Evolutionary conservation across 306 rosid species (phyloP).

Genomic region (Lathyrus sativus): DNA sequence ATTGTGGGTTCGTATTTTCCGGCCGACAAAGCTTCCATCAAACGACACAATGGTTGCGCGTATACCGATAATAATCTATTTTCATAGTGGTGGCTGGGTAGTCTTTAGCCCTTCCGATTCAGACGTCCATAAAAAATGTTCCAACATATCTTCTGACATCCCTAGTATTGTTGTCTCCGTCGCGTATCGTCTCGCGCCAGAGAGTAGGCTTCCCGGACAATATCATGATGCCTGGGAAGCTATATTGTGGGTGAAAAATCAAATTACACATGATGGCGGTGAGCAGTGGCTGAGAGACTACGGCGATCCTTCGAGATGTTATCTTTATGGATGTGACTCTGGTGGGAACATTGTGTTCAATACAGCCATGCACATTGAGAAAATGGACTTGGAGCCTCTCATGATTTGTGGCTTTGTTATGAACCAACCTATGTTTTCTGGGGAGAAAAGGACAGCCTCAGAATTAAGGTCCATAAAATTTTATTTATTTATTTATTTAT

Average conservation of each 20-base stretch:
- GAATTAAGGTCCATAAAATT: conserved; percentile 41
- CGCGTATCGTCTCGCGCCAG: conserved; percentile 51
- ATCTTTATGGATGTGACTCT: conserved; percentile 52
- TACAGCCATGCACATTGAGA: conserved; percentile 12
- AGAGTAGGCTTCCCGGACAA: conserved; percentile 51
- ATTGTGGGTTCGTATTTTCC: conserved; percentile 50
- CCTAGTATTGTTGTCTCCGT: conserved; percentile 57
- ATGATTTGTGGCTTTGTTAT: conserved; percentile 55
- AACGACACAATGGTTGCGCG: conserved; percentile 57
- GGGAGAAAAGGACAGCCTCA: conserved; percentile 51
- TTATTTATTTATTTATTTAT: neutral
- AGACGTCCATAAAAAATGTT: conserved; percentile 29
- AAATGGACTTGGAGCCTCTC: conserved; percentile 41
- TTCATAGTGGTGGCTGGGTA: conserved; percentile 62
- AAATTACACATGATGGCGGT: conserved; percentile 37
- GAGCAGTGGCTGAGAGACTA: conserved; percentile 65
- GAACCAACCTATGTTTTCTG: conserved; percentile 82
- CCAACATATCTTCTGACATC: conserved; percentile 29
- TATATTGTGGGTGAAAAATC: conserved; percentile 51
- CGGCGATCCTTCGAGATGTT: conserved; percentile 66
- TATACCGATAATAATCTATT: conserved; percentile 53
- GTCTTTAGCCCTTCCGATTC: conserved; percentile 11
- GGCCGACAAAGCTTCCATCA: conserved; percentile 64
- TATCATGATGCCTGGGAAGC: conserved; percentile 50
- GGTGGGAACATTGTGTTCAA: conserved; percentile 67